Evolutionary conservation across 2,329 filamentous ascomycete genomes (phyloP), one percentile per base, ranked within the genome.

Genomic region (Juglanconis oblonga): DNA sequence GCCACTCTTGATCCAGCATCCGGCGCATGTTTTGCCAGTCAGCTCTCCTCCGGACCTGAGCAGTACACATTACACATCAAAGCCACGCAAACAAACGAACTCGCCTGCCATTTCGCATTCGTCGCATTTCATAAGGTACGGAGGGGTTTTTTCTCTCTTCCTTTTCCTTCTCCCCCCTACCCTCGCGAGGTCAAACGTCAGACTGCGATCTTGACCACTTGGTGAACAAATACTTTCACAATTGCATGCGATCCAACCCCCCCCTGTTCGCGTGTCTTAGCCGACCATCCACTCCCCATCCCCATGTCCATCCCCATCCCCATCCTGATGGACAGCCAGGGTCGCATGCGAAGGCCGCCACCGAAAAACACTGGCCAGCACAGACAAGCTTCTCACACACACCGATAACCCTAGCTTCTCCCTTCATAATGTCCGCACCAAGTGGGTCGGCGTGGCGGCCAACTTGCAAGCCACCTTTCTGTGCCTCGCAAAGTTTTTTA

Each of bases 381-480:
- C 24, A 48, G 42, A 52, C 57, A 53, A 62, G 57, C 45, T 63
- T 55, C 58, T 57, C 55, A 57, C 38, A 52, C 55, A 56, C 54
- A 59, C 61, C 58, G 55, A 55, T 49, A 44, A 47, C 51, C 55
- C 61, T 52, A 61, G 61, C 51, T 44, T 45, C 48, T 48, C 52
- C 58, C 54, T 63, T 61, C 60, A 57, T 63, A 51, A 61, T 52
- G 57, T 29, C 44, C 54, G 44, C 52, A 51, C 54, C 54, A 61
- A 61, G 58, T 55, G 61, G 61, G 40, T 48, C 61, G 61, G 58
- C 58, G 59, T 61, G 54, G 61, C 61, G 61, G 61, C 51, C 58
- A 55, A 53, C 55, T 51, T 48, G 29, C 33, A 61, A 49, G 14
- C 51, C 51, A 53, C 35, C 51, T 42, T 24, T 14, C n/a, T n/a